These are phyloP conservation scores for Tetraselmis chui DNA, from an alignment of 139 green algal species.

Conservation along the genomic window DNA sequence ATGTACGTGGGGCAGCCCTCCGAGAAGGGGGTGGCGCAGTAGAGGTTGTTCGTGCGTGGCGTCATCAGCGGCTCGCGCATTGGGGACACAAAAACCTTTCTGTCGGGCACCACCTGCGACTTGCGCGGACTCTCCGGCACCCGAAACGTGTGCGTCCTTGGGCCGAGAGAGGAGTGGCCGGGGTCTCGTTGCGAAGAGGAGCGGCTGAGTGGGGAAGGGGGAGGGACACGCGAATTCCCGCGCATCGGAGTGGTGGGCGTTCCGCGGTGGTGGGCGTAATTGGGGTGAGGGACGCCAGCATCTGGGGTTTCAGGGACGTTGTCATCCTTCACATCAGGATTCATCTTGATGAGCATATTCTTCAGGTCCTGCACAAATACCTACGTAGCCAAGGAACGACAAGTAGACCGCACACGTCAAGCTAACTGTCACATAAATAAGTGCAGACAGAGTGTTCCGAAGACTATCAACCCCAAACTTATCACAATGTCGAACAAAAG, in stretches of 20 bases:
- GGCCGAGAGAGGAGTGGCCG: background rate
- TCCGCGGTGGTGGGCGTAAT: too few species aligned
- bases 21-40: background rate
- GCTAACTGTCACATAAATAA: too few species aligned
- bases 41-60: background rate
- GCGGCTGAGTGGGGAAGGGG: background rate
- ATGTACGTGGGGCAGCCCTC: background rate
- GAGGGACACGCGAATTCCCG: too few species aligned
- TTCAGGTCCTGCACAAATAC: background rate
- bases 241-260: too few species aligned
- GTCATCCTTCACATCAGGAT: background rate
- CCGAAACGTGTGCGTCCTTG: background rate
- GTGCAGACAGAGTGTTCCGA: too few species aligned
- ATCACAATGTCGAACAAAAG: too few species aligned
- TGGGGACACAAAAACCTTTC: background rate
- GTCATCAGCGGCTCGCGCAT: background rate
- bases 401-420: too few species aligned
- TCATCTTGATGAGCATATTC: background rate
- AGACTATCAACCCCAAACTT: too few species aligned
- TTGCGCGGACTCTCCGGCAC: background rate
- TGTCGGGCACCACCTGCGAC: background rate
- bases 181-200: background rate
- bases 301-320: too few species aligned
- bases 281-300: too few species aligned
- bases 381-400: too few species aligned